Conservation (phyloP, 2,329 filamentous ascomycete species). For the Aspergillus clavatus region DNA sequence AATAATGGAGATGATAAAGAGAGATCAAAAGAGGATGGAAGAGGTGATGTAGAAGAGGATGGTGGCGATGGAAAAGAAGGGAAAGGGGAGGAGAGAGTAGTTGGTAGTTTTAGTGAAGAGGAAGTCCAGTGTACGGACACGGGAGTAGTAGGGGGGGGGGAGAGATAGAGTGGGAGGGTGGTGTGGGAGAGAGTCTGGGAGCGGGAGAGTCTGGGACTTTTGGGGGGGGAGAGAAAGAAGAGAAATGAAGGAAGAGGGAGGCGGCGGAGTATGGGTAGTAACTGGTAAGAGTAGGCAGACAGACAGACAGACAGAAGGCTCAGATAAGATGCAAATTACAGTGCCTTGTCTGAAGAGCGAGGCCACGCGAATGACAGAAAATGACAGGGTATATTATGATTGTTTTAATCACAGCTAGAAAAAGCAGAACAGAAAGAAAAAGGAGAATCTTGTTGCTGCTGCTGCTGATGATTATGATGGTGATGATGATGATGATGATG, state of each 20-base stretch:
- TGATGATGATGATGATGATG: not conserved
- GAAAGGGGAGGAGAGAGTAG: conserved; percentile 10
- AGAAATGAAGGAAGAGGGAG: conserved; percentile 15
- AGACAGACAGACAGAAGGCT: no score
- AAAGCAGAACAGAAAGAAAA: not conserved
- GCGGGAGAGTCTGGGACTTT: conserved; percentile 13
- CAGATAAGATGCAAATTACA: conserved; percentile 4
- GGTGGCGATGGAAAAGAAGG: conserved; percentile 3
- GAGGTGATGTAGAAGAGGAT: no score
- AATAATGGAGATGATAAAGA: conserved; percentile 6
- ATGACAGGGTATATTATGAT: conserved; percentile 1
- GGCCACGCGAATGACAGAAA: not conserved
- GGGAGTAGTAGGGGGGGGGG: not conserved
- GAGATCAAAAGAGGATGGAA: conserved; percentile 12
- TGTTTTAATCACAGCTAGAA: conserved; percentile 2
- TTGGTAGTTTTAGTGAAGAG: no score
- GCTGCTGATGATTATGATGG: no score
- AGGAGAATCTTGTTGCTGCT: not conserved
- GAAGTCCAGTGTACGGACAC: no score
- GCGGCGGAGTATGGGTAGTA: conserved; percentile 11
- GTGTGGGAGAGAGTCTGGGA: conserved; percentile 9
- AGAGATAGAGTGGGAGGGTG: conserved; percentile 9
- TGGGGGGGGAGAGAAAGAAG: conserved; percentile 7
- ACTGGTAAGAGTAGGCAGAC: conserved; percentile 3
- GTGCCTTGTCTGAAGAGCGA: conserved; percentile 1